Percentiles rank a stretch among this genome's conserved stretches.
These are phyloP conservation scores for Aureobasidium sp. DNA, from an alignment of 2,329 filamentous ascomycete species.

Conservation along the genomic window DNA sequence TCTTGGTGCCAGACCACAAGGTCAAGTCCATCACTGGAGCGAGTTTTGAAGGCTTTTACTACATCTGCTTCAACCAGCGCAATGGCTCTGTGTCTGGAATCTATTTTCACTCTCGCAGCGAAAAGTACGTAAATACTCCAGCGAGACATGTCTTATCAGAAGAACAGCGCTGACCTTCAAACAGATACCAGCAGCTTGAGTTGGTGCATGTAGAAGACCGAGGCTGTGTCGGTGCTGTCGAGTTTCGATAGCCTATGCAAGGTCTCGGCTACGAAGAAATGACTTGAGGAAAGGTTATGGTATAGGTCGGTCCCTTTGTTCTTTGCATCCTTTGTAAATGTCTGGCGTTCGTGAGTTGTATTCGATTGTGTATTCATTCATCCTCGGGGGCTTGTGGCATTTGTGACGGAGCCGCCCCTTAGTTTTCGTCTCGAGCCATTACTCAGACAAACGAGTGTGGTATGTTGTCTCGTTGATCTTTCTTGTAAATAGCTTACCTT, in stretches of 20 bases:
- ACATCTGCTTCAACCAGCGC: conserved; percentile 96
- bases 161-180: background rate
- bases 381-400: background rate
- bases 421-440: background rate
- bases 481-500: background rate
- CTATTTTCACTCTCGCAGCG: conserved; percentile 96
- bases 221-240: conserved; percentile 77
- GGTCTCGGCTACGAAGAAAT: background rate
- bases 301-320: background rate
- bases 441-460: background rate
- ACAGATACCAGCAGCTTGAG: conserved; percentile 85
- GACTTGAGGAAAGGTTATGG: background rate
- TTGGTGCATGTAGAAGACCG: conserved; percentile 79
- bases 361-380: background rate
- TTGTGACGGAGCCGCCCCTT: background rate
- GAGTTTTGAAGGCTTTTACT: conserved; percentile 98
- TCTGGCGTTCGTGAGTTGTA: background rate
- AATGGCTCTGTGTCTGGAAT: conserved; percentile 83
- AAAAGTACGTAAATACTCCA: conserved; percentile 60
- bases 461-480: background rate
- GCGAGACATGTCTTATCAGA: too few relatives aligned
- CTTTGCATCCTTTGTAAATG: background rate
- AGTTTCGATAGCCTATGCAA: conserved; percentile 59
- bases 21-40: conserved; percentile 87
- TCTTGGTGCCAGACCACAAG: conserved; percentile 89